Base-by-base conservation (phyloP, 352 stramenopile species). In the Phytophthora sp. region DNA sequence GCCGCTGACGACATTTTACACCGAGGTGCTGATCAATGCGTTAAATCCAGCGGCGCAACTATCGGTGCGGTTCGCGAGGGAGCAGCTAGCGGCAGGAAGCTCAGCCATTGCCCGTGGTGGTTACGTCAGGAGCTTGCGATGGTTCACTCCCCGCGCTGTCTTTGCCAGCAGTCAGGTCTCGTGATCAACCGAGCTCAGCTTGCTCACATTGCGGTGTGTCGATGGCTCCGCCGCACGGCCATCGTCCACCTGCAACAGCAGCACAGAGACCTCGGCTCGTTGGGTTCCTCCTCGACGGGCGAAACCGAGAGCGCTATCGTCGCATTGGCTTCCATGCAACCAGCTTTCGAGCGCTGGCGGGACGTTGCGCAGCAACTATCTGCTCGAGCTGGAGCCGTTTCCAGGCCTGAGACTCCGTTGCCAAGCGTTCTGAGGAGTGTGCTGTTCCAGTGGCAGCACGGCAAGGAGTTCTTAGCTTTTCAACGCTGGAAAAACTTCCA, bases 401-500 rank as follows among this genome's bases (percentile, higher is more conserved):
- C 46, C 39, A 48, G 11, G 8, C 32, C 48, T 7, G 5, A 23
- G 7, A 43, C 58, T 12, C 51, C 35, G 41, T 54, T 53, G 52
- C 46, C 53, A 49, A 55, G 41, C 41, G 17, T 51, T 53, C 32
- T 59, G 11, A 74, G 39, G 11, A 66, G 41, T 11, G 46, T 76
- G n/a, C 15, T 84, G 26, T 66, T 66, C 17, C 66, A 82, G 31
- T 84, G 75, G 75, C 54, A 51, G 3, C 59, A 76, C 13, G 61
- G 64, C 0, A 58, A 61, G 13, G 61, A 50, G 21, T 72, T 79
- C n/a, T 9, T 52, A 10, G 75, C 72, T 9, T 78, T 84, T 21
- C 62, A 75, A 26, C 55, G 48, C 21, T 82, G 72, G 73, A 82
- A 80, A 31, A 66, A 64, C 32, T 23, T 52, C 26, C 10, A 6